A percentile compares a stretch with the other conserved stretches of the same genome.
Conservation (phyloP, 2,329 filamentous ascomycete genomes). For the Colletotrichum kahawae region DNA sequence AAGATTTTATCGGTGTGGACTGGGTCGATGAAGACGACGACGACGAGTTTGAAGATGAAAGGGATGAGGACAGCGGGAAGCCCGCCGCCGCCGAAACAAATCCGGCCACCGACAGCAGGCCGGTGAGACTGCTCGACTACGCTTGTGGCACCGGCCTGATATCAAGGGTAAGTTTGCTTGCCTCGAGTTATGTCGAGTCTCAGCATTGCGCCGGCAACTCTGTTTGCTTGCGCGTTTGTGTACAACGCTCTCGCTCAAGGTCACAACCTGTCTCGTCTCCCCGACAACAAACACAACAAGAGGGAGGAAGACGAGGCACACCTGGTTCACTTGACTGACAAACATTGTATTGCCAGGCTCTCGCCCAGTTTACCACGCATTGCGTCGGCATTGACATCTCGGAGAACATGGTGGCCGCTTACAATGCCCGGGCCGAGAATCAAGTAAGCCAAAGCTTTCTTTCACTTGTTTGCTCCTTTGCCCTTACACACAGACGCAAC, state of each 20-base stretch:
- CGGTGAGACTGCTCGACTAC: conserved; percentile 71
- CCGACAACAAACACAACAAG: not conserved
- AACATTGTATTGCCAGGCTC: conserved; percentile 44
- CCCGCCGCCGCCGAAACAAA: conserved; percentile 26
- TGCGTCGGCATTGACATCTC: conserved; percentile 74
- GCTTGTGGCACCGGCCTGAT: conserved; percentile 75
- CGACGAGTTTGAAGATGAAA: conserved; percentile 24
- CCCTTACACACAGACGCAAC: not conserved
- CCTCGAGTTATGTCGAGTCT: not conserved
- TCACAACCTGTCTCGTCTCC: not conserved
- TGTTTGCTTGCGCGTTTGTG: not conserved
- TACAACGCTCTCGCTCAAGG: not conserved
- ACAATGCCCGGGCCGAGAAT: conserved; percentile 64
- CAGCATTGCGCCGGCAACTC: not conserved
- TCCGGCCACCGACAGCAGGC: not conserved
- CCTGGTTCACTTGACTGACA: not conserved
- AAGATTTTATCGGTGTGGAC: conserved; percentile 67
- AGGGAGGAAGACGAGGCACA: not conserved
- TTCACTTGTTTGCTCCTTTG: not conserved
- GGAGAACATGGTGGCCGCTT: conserved; percentile 71
- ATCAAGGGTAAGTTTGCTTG: conserved; percentile 56
- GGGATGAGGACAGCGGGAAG: conserved; percentile 29
- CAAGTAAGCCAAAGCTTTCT: conserved; percentile 43
- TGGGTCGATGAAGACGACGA: conserved; percentile 50
- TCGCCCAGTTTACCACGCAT: conserved; percentile 66